Percentiles rank a stretch among this genome's conserved stretches.
Evolutionary conservation across 257 asterid species (phyloP).

Genomic region (Plantago ovata): DNA sequence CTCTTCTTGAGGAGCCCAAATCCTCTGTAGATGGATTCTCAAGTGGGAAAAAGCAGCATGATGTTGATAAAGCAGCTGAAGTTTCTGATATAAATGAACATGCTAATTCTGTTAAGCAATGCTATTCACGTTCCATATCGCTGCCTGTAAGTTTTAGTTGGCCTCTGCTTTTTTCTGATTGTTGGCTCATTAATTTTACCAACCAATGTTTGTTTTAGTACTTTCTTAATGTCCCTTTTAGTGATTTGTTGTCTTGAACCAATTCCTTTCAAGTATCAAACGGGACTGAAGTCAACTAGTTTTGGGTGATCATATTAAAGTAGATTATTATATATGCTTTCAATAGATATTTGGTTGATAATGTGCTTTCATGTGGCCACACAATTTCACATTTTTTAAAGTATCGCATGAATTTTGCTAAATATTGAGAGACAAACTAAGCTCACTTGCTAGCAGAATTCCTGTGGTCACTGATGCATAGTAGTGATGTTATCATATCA

Average conservation of each 20-base stretch:
- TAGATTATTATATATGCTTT: too few relatives aligned
- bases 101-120: slow-evolving; percentile 23
- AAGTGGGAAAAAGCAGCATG: slow-evolving; percentile 26
- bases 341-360: too few relatives aligned
- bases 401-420: not conserved
- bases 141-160: slow-evolving; percentile 67
- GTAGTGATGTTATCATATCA: not conserved
- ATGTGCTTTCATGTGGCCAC: too few relatives aligned
- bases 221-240: not conserved
- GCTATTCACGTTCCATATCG: slow-evolving; percentile 40
- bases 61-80: slow-evolving; percentile 20
- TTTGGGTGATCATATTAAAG: not conserved
- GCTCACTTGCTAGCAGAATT: not conserved
- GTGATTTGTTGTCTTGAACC: not conserved
- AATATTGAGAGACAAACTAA: not conserved
- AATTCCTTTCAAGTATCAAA: too few relatives aligned
- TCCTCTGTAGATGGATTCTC: slow-evolving; percentile 24
- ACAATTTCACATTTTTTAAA: not conserved
- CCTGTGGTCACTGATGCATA: not conserved
- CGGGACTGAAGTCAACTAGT: too few relatives aligned
- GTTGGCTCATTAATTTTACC: not conserved
- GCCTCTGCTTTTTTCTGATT: slow-evolving; percentile 1
- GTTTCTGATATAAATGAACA: slow-evolving; percentile 25
- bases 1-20: slow-evolving; percentile 29
- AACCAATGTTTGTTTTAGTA: not conserved